A percentile compares a stretch with the other conserved stretches of the same genome.
Evolutionary conservation across 768 basidiomycete genomes (phyloP).

Genomic region (Boletus insuetus): DNA sequence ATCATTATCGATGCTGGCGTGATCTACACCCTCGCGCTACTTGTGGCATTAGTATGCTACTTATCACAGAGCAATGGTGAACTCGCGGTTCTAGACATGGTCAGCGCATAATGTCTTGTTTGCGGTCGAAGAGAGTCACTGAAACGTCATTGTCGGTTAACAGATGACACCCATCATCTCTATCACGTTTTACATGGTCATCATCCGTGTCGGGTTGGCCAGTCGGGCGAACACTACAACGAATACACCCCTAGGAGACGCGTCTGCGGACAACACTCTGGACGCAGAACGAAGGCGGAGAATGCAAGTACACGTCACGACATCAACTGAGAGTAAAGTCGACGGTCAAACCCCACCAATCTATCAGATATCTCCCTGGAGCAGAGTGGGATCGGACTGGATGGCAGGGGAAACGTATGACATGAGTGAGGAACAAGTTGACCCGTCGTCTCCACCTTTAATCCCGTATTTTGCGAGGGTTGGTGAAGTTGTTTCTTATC

Average conservation of each 20-base stretch:
- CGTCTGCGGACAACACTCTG: not conserved
- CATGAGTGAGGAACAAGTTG: too few species aligned
- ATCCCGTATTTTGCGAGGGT: too few species aligned
- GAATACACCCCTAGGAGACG: not conserved
- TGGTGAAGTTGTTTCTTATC: too few species aligned
- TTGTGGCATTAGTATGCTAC: not conserved
- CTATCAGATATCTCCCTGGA: too few species aligned
- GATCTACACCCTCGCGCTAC: not conserved
- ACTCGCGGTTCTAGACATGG: not conserved
- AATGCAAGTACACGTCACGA: not conserved
- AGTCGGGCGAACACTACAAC: too few species aligned
- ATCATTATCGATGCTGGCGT: not conserved
- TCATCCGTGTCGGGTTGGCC: not conserved
- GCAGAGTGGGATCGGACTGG: too few species aligned
- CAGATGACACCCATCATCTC: not conserved
- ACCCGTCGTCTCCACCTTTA: too few species aligned
- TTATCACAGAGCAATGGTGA: not conserved
- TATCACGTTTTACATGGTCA: not conserved
- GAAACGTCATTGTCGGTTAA: not conserved
- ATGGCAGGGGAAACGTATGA: too few species aligned
- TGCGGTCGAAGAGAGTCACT: not conserved
- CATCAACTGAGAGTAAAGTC: not conserved
- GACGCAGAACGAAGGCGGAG: not conserved
- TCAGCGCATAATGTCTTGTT: not conserved
- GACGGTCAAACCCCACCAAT: not conserved